phyloP scores from a whole-genome alignment of 2,329 filamentous ascomycete species.

The Penicillium sp. region DNA sequence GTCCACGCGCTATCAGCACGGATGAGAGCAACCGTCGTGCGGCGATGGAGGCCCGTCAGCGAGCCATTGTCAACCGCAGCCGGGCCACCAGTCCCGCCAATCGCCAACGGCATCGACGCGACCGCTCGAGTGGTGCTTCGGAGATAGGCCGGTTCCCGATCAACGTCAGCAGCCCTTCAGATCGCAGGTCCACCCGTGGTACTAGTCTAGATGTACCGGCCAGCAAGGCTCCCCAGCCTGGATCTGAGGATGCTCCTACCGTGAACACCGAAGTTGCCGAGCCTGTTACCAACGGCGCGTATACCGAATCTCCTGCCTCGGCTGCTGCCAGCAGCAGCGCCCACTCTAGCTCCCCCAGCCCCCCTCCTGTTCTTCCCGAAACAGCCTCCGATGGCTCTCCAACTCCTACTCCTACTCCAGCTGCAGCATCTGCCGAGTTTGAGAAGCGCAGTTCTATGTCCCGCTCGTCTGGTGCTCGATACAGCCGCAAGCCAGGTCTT shows the following conservation, averaged over 20 bases:
- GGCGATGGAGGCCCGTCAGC: slow-evolving; percentile 88
- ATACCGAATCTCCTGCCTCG: slow-evolving; percentile 32
- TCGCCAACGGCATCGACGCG: slow-evolving; percentile 64
- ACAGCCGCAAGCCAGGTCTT: slow-evolving; percentile 51
- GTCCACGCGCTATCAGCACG: slow-evolving; percentile 84
- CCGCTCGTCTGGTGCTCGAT: slow-evolving; percentile 47
- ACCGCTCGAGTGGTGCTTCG: slow-evolving; percentile 67
- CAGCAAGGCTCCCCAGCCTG: slow-evolving; percentile 48
- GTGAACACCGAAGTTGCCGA: slow-evolving; percentile 30
- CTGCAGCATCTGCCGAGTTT: slow-evolving; percentile 32
- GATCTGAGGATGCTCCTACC: slow-evolving; percentile 31
- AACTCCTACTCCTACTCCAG: slow-evolving; percentile 33
- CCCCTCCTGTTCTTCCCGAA: slow-evolving; percentile 30
- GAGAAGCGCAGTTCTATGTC: slow-evolving; percentile 66
- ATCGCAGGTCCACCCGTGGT: slow-evolving; percentile 52
- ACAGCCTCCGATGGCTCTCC: slow-evolving; percentile 35
- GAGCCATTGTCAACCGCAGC: slow-evolving; percentile 69
- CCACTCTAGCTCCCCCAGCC: slow-evolving; percentile 28
- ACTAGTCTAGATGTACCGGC: slow-evolving; percentile 80
- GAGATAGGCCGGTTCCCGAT: slow-evolving; percentile 87
- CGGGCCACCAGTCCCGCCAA: slow-evolving; percentile 68
- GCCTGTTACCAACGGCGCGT: slow-evolving; percentile 44
- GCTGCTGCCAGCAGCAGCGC: slow-evolving; percentile 21
- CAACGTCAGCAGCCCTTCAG: slow-evolving; percentile 61
- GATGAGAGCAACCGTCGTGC: slow-evolving; percentile 94